Conservation (phyloP, 192 early-diverging fungal species). For the Thamnidium elegans region DNA sequence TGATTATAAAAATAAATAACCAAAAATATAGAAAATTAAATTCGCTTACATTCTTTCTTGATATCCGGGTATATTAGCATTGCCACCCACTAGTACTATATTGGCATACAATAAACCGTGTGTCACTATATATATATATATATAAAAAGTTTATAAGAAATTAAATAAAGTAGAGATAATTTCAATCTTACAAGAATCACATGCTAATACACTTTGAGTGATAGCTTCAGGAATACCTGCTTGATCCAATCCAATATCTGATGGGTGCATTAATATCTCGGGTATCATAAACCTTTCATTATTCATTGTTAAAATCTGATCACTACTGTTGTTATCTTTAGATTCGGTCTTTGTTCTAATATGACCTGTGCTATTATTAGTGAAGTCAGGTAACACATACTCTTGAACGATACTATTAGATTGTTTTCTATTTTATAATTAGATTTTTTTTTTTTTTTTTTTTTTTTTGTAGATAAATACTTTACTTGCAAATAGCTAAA, state of each 20-base stretch:
- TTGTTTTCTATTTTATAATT: too few species aligned
- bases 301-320: conserved; percentile 63
- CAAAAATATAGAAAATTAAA: not conserved
- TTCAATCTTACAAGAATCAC: conserved; percentile 42
- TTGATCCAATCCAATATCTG: conserved; percentile 72
- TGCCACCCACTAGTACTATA: conserved; percentile 68
- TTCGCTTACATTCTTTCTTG: conserved; percentile 54
- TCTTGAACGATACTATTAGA: conserved; percentile 46
- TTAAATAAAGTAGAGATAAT: not conserved
- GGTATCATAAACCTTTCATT: conserved; percentile 76
- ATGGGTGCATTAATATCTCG: conserved; percentile 72
- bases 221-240: conserved; percentile 69
- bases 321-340: conserved; percentile 10
- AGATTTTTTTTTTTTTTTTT: conserved; percentile 41
- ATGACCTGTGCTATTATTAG: conserved; percentile 47
- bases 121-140: conserved; percentile 34
- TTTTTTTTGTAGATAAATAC: conserved; percentile 31
- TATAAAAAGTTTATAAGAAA: not conserved
- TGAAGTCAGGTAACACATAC: conserved; percentile 69
- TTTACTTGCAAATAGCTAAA: conserved; percentile 60
- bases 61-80: conserved; percentile 60
- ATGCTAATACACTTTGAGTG: conserved; percentile 48
- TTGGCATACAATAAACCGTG: conserved; percentile 67
- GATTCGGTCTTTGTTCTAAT: conserved; percentile 36
- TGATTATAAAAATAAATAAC: not conserved